Base-by-base conservation (phyloP, 257 asterid genomes). In the Lantana camara region DNA sequence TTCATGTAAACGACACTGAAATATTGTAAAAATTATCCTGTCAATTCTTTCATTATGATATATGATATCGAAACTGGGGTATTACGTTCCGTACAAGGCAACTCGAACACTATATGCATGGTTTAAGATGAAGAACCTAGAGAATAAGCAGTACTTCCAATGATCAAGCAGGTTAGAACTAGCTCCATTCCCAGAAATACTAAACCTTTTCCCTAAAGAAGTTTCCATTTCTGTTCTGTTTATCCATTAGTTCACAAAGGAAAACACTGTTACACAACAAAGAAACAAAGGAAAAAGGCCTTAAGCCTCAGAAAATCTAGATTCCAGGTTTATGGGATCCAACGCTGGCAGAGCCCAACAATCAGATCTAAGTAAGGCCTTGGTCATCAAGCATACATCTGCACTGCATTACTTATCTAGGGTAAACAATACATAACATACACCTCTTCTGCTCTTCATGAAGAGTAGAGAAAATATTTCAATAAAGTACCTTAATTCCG, bases 1-100 rank as follows among this genome's bases (percentile, higher is more conserved):
- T 68, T 90, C 97, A 79, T 90, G 99, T 19, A 94, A 69, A 14
- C 96, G 96, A 64, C 99, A 94, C 96, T 94, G 82, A 49, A 68
- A 69, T 60, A 74, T 17, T 30, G 82, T 9, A 30, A 14, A 10
- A 54, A 76, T 41, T 20, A 44, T 40, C 66, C 24, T 38, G 34
- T 56, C 62, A 58, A 22, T 27, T 38, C 24, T 67, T 56, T 55
- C 47, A 66, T 7, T 44, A 34, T 22, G 21, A 7, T 49, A 10
- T 40, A 53, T n/a, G 7, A 59, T 22, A 20, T 23, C 55, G 17
- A 22, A 68, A 52, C 54, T 57, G 24, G 19, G 30, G 57, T 15
- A 34, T 24, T 20, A 14, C 23, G 21, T 30, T 37, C 19, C 24
- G 19, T 4, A 17, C 32, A 59, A 34, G 24, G 45, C 44, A 53